Base-by-base conservation (phyloP, 2,329 filamentous ascomycete species). In the Pseudopyricularia cyperi region DNA sequence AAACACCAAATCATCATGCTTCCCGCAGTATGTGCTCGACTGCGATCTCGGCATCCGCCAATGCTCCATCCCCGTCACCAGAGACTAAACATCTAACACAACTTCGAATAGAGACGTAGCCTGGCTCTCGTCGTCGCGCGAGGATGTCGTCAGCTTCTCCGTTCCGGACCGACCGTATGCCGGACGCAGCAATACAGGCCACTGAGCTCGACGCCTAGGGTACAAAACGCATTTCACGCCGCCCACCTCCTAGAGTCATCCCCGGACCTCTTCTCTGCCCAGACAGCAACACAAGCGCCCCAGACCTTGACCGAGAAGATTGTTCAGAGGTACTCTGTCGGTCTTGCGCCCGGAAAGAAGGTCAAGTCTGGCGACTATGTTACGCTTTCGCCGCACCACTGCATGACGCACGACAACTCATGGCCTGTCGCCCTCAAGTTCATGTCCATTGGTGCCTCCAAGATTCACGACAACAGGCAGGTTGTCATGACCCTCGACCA, bases 251-350 rank as follows among this genome's bases (percentile, higher is more conserved):
- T 84, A 54, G 76, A 76, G 56, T 66, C 76, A 2, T 54, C 61
- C 32, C 61, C 68, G 4, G 71, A 79, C 4, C 69, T 85, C 54
- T 73, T 82, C 52, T 72, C 75, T 42, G 71, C 77, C 51, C 68
- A 71, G 58, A 60, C 57, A 14, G 51, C 56, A 6, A 44, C 51
- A 15, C 30, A 46, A 28, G 57, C 52, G 2, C 78, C 87, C 0
- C 89, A 95, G 68, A 96, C 87, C 3, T 68, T 95, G 50, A 93
- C 87, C 3, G 90, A 96, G 66, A 95, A 95, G 73, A 95, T 96
- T 54, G 83, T 95, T 0, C 90, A 96, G 65, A 70, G 76, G 15
- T 84, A 95, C 66, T 77, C 88, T 0, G 75, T 89, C n/a, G 87
- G 83, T 9, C 76, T 95, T 1, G 68, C 86, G 1, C 66, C 79